Evolutionary conservation across 2,329 filamentous ascomycete genomes (phyloP), one percentile per base, ranked within the genome.

Genomic region (Trichoderma polysporum): DNA sequence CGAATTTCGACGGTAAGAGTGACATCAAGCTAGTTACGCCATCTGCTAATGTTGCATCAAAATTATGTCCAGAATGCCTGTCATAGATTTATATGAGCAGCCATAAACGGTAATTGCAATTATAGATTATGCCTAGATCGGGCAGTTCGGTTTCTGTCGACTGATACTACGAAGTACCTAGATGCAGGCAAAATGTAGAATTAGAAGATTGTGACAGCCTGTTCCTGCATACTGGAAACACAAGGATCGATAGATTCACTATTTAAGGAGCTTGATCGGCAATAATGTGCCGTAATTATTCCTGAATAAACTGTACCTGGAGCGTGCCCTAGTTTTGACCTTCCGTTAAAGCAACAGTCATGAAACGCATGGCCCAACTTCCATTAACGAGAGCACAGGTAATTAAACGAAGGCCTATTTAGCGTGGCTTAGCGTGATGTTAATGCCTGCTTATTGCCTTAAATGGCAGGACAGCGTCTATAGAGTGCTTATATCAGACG

Each of bases 401-500:
- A 62, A 62, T 62, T 62, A 53, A 62, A 62, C 25, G 8, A 19
- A 45, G 31, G n/a, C 22, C 31, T 50, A 47, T 33, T 13, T 53
- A 41, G 49, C 33, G 59, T 31, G 27, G 35, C 17, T 53, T 62
- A 62, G 49, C 35, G 33, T 4, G 22, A 19, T 13, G 9, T 15
- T n/a, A 13, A 22, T 17, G 59, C 10, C 37, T 29, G 25, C 19
- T 12, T 10, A 8, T 13, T 53, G 47, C 59, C 49, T 12, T 41
- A 37, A 31, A 22, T 27, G 59, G 59, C 59, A 62, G 59, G 59
- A 62, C 47, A 41, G 25, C 17, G 19, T 25, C 25, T 53, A 53
- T 62, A 53, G 25, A 53, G 47, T 62, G 59, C 59, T 62, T 62
- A 62, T 62, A 62, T 62, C 59, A 62, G 59, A 52, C 25, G 8